Percentiles rank a stretch among this genome's conserved stretches.
Evolutionary conservation across 1,284 basidiomycete genomes (phyloP).

Genomic region (Irpex sp.): DNA sequence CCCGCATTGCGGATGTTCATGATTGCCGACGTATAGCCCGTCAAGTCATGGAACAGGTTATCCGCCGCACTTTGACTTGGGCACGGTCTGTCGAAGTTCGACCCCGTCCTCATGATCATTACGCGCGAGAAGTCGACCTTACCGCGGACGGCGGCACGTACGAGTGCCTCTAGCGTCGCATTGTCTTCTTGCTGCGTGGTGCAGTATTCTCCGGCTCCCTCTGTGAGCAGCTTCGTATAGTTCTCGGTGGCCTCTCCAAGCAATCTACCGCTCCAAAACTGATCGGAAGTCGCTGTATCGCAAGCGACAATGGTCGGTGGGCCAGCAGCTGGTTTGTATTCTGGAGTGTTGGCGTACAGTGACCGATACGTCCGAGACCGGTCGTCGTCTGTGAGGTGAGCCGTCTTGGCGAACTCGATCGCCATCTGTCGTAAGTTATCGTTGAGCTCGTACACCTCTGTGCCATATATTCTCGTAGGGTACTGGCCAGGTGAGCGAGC

Average conservation of each 20-base stretch:
- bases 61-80: constrained; percentile 22
- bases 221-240: constrained; percentile 37
- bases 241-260: constrained; percentile 39
- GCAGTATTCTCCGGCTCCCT: constrained; percentile 36
- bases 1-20: constrained; percentile 28
- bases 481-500: constrained; percentile 29
- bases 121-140: constrained; percentile 42
- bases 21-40: constrained; percentile 22
- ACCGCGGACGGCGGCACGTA: constrained; percentile 35
- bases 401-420: constrained; percentile 28
- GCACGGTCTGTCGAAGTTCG: constrained; percentile 41
- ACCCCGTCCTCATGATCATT: constrained; percentile 42
- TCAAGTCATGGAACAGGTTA: constrained; percentile 20
- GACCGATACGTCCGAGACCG: constrained; percentile 31
- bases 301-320: constrained; percentile 33
- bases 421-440: constrained; percentile 39
- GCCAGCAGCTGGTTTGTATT: constrained; percentile 24
- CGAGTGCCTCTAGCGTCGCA: constrained; percentile 39
- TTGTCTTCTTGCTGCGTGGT: constrained; percentile 50
- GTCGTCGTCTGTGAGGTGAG: constrained; percentile 34
- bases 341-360: constrained; percentile 27
- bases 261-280: constrained; percentile 38
- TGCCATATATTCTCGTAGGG: constrained; percentile 38
- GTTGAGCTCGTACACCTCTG: constrained; percentile 50
- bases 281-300: constrained; percentile 40